These are phyloP conservation scores for Fusarium sp. DNA, from an alignment of 2,329 filamentous ascomycete genomes.

Conservation along the genomic window DNA sequence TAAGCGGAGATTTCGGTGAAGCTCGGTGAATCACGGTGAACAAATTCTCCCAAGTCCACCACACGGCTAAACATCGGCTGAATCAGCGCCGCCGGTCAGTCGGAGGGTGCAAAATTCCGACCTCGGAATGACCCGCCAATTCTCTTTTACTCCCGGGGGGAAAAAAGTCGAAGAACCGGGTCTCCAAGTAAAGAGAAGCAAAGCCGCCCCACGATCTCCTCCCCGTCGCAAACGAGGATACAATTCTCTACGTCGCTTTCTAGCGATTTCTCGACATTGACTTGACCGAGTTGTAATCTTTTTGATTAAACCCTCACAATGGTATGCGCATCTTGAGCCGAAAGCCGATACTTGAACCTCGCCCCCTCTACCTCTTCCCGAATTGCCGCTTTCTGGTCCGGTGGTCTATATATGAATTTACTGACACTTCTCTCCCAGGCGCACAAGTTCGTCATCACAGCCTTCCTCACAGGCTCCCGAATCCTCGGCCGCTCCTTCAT, in stretches of 20 bases:
- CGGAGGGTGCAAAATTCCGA: slow-evolving; percentile 45
- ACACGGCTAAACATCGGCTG: slow-evolving; percentile 42
- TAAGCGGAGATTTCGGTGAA: slow-evolving; percentile 16
- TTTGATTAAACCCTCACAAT: slow-evolving; percentile 38
- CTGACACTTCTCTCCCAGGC: slow-evolving; percentile 67
- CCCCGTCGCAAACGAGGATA: slow-evolving; percentile 41
- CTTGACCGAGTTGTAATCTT: neutral
- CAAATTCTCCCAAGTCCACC: neutral
- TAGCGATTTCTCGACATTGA: slow-evolving; percentile 21
- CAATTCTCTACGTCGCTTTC: slow-evolving; percentile 35
- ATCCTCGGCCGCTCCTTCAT: slow-evolving; percentile 93
- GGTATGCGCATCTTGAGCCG: slow-evolving; percentile 37
- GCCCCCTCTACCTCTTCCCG: slow-evolving; percentile 12
- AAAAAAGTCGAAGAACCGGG: slow-evolving; percentile 41
- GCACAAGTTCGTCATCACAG: slow-evolving; percentile 88
- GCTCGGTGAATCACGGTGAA: slow-evolving; percentile 13
- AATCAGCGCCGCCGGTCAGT: slow-evolving; percentile 24
- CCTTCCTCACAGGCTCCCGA: slow-evolving; percentile 88
- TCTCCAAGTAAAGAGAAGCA: slow-evolving; percentile 26
- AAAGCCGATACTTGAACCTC: slow-evolving; percentile 14
- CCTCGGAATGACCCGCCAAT: slow-evolving; percentile 43
- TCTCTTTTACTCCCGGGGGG: slow-evolving; percentile 24
- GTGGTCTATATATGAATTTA: neutral
- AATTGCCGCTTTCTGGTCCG: slow-evolving; percentile 17
- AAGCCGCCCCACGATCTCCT: slow-evolving; percentile 26